Conservation (phyloP, 2,329 filamentous ascomycete species). For the Fusarium subglutinans region DNA sequence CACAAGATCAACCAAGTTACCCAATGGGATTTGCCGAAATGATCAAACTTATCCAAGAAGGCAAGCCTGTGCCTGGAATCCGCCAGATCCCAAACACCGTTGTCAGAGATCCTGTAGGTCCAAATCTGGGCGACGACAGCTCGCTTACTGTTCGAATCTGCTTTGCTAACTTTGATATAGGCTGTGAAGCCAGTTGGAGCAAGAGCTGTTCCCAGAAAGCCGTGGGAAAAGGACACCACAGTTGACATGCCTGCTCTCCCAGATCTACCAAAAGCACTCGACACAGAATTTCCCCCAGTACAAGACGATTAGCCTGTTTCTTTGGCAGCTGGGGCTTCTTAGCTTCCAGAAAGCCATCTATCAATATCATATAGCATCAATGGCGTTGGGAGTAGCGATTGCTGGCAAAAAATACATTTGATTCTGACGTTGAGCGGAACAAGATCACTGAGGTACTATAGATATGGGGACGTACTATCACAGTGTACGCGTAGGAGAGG, state of each 20-base stretch:
- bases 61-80: slow-evolving; percentile 86
- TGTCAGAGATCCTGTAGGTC: slow-evolving; percentile 72
- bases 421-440: not conserved
- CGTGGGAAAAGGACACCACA: slow-evolving; percentile 76
- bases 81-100: slow-evolving; percentile 85
- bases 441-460: not conserved
- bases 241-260: slow-evolving; percentile 25
- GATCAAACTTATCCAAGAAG: slow-evolving; percentile 83
- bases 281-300: slow-evolving; percentile 49
- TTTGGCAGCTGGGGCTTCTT: slow-evolving; percentile 2
- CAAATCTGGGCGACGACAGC: not conserved
- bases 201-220: slow-evolving; percentile 64
- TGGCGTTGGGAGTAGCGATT: slow-evolving; percentile 12
- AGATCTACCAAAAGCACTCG: slow-evolving; percentile 42
- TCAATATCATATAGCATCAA: slow-evolving; percentile 6
- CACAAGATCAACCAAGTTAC: slow-evolving; percentile 70
- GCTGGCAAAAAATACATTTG: not conserved
- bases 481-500: not conserved
- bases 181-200: slow-evolving; percentile 59
- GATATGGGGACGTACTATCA: not conserved
- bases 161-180: slow-evolving; percentile 42
- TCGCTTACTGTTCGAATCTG: not conserved
- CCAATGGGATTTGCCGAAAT: slow-evolving; percentile 87
- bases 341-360: not conserved
- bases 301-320: slow-evolving; percentile 20